A percentile compares a stretch with the other conserved stretches of the same genome.
phyloP scores from a whole-genome alignment of 2,329 filamentous ascomycete species.

The Diaporthe citri region DNA sequence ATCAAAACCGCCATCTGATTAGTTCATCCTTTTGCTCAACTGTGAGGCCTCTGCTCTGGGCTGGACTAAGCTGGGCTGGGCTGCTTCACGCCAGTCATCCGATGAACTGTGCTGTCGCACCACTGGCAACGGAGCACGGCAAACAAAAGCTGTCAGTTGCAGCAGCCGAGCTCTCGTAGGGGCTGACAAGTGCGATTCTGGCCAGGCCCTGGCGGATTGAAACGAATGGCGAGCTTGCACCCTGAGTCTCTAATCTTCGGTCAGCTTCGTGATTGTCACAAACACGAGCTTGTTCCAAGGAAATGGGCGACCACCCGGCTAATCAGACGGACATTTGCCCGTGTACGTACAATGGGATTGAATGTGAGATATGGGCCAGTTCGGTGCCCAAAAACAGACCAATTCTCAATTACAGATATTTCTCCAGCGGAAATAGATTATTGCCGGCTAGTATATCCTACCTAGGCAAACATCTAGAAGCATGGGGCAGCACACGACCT shows the following conservation, averaged over 20 bases:
- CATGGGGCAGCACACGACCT: conserved; percentile 8
- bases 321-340: background rate
- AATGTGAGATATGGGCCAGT: background rate
- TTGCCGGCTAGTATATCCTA: background rate
- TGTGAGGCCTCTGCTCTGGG: conserved; percentile 11
- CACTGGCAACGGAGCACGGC: background rate
- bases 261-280: background rate
- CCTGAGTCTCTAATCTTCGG: background rate
- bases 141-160: background rate
- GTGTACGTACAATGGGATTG: background rate
- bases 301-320: background rate
- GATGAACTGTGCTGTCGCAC: conserved; percentile 19
- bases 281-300: background rate
- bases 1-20: conserved; percentile 1
- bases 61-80: background rate
- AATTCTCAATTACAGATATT: background rate
- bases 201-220: background rate
- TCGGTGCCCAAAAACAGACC: background rate
- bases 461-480: conserved; percentile 1
- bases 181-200: background rate
- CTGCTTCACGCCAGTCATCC: conserved; percentile 1
- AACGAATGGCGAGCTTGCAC: background rate
- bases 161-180: background rate
- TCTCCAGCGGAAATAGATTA: background rate
- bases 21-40: background rate